Conservation (phyloP, 345 rosid genomes). For the Salix brachista region DNA sequence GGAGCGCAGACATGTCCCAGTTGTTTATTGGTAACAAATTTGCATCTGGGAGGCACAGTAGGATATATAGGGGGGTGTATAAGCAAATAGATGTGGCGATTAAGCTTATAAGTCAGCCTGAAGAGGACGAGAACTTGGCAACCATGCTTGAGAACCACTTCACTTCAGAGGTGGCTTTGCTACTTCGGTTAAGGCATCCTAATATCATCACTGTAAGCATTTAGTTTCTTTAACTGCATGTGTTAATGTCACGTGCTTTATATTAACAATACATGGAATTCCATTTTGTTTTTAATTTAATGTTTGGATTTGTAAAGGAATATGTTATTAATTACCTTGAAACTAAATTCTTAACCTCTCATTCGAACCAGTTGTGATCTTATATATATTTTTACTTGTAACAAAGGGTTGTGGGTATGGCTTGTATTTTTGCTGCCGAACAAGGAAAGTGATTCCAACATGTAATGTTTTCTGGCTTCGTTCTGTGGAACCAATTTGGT, state of each 20-base stretch:
- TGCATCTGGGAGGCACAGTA: conserved; percentile 72
- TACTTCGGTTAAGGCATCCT: conserved; percentile 53
- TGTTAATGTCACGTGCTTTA: not conserved
- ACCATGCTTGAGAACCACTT: conserved; percentile 58
- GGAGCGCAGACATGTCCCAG: conserved; percentile 83
- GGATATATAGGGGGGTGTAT: conserved; percentile 72
- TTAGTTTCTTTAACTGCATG: not conserved
- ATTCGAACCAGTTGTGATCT: conserved; percentile 3
- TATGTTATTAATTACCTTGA: not conserved
- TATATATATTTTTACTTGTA: conserved; percentile 6
- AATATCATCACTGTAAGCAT: conserved; percentile 63
- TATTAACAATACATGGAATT: not conserved
- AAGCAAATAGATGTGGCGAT: conserved; percentile 71
- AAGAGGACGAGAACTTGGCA: conserved; percentile 68
- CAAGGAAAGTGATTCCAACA: conserved; percentile 9
- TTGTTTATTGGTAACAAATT: conserved; percentile 63
- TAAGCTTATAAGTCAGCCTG: conserved; percentile 70
- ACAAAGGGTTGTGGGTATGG: conserved; percentile 6
- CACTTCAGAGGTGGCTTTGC: conserved; percentile 66
- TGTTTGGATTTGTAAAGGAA: not conserved
- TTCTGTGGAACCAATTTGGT: conserved; percentile 23
- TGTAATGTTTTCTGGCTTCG: conserved; percentile 4
- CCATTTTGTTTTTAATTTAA: not conserved
- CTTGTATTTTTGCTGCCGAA: conserved; percentile 5
- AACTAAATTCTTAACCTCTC: not conserved